These are phyloP conservation scores for Gossypium ekmanianum DNA, from an alignment of 345 rosid genomes.

Conservation along the genomic window DNA sequence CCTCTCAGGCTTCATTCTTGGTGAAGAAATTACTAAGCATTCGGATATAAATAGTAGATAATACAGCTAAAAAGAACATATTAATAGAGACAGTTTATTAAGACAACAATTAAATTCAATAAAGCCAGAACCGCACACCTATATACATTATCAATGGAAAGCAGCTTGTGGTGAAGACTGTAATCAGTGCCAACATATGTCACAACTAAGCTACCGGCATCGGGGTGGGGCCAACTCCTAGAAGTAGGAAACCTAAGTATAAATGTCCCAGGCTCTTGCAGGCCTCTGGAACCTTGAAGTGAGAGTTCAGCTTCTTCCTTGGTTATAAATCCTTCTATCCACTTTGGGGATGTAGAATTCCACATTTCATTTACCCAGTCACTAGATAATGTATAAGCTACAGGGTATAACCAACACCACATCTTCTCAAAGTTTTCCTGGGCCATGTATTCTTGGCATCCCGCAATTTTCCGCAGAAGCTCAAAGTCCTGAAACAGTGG, in stretches of 20 bases:
- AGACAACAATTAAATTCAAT: neutral
- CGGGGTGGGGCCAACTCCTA: constrained; percentile 99
- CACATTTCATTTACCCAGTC: constrained; percentile 58
- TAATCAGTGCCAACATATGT: constrained; percentile 73
- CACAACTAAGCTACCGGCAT: constrained; percentile 83
- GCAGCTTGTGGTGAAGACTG: constrained; percentile 57
- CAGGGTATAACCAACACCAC: constrained; percentile 98
- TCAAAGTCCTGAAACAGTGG: constrained; percentile 59
- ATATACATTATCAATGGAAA: constrained; percentile 50
- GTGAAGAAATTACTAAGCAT: neutral
- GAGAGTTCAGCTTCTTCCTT: constrained; percentile 95
- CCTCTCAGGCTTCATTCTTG: no score
- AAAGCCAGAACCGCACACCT: constrained; percentile 40
- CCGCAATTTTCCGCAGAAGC: constrained; percentile 65
- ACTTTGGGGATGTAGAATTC: constrained; percentile 67
- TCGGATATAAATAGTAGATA: neutral
- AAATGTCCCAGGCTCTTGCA: constrained; percentile 93
- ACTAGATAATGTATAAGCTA: constrained; percentile 66
- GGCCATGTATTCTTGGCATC: constrained; percentile 69
- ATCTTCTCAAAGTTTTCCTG: constrained; percentile 90
- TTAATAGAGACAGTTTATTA: neutral
- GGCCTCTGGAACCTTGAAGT: constrained; percentile 61
- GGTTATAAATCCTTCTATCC: constrained; percentile 93
- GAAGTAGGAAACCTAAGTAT: constrained; percentile 86
- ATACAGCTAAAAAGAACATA: neutral